Evolutionary conservation across 2,329 filamentous ascomycete species (phyloP), one percentile per base, ranked within the genome.

Genomic region (Scedosporium boydii): DNA sequence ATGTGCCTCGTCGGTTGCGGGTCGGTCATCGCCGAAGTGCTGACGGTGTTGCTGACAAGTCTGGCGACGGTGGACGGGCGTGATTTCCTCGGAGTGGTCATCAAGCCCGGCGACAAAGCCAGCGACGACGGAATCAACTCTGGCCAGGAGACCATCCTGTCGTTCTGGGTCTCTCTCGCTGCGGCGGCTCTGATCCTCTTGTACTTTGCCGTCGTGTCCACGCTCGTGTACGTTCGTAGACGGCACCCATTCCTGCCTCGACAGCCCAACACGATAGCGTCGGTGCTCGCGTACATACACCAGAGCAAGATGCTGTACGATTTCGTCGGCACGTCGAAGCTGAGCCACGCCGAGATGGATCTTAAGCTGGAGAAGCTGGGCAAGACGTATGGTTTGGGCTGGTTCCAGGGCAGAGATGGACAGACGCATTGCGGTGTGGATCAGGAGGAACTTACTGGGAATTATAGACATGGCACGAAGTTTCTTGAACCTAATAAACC

Each of bases 291-390:
- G 0, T 93, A 88, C 69, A 89, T 93, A 64, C 87, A 93, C 73
- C 88, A 91, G 75, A 88, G 83, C 72, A 89, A 89, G 74, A 92
- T 93, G 89, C 76, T 93, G 56, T 86, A 86, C 65, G 84, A 85
- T 69, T 93, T 93, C 72, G 86, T 90, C 14, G 85, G 83, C 51
- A 91, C 87, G 23, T 83, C 87, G 64, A 84, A 84, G 73, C 74
- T 87, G 59, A 82, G 79, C 66, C 84, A 82, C 61, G 75, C 77
- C 14, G 75, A 85, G 70, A 89, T 91, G 85, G 83, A 82, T 66
- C 73, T 73, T 62, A 79, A 80, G 70, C 77, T 93, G 42, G 82
- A 84, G 64, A 74, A 71, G 9, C 74, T 82, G n/a, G 81, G 82
- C 44, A 87, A 88, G 76, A 86, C 79, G 48, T 93, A 93, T 72